These are phyloP conservation scores for Vanderwaltozyma polyspora DNA, from an alignment of 805 yeast species.

Conservation along the genomic window DNA sequence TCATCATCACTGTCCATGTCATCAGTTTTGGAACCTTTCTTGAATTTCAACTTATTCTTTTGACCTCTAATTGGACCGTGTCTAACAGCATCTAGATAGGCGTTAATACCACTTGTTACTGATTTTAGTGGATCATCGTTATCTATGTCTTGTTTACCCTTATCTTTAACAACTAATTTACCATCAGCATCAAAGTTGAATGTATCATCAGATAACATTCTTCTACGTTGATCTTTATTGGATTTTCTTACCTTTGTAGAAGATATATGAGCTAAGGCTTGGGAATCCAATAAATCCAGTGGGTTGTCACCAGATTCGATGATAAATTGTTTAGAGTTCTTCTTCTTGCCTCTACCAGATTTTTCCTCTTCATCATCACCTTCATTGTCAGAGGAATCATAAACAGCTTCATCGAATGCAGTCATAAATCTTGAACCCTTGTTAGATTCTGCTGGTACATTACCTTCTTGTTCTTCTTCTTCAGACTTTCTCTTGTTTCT, in stretches of 20 bases:
- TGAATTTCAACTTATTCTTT: constrained; percentile 79
- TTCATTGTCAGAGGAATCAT: constrained; percentile 59
- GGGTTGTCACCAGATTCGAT: constrained; percentile 70
- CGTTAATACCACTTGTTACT: constrained; percentile 60
- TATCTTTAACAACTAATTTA: constrained; percentile 26
- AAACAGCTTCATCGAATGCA: constrained; percentile 86
- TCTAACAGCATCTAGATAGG: constrained; percentile 86
- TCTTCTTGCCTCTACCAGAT: constrained; percentile 14
- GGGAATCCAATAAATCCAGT: constrained; percentile 76
- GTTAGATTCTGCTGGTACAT: constrained; percentile 8
- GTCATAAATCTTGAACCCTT: constrained; percentile 53
- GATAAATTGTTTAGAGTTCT: constrained; percentile 48
- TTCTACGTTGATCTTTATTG: constrained; percentile 31
- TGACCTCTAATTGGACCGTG: constrained; percentile 93
- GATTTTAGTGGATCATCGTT: constrained; percentile 39
- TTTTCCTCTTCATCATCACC: constrained; percentile 36
- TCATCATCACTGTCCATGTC: constrained; percentile 46
- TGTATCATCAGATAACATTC: constrained; percentile 18
- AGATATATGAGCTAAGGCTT: constrained; percentile 77
- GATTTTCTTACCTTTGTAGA: constrained; percentile 69
- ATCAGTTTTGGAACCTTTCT: constrained; percentile 45
- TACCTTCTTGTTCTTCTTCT: constrained; percentile 18
- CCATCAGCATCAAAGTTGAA: constrained; percentile 28
- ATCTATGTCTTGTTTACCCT: constrained; percentile 16
- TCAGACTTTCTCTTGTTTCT: constrained; percentile 66